A percentile compares a stretch with the other conserved stretches of the same genome.
phyloP scores from a whole-genome alignment of 306 rosid genomes.

The Castanospermum australe region DNA sequence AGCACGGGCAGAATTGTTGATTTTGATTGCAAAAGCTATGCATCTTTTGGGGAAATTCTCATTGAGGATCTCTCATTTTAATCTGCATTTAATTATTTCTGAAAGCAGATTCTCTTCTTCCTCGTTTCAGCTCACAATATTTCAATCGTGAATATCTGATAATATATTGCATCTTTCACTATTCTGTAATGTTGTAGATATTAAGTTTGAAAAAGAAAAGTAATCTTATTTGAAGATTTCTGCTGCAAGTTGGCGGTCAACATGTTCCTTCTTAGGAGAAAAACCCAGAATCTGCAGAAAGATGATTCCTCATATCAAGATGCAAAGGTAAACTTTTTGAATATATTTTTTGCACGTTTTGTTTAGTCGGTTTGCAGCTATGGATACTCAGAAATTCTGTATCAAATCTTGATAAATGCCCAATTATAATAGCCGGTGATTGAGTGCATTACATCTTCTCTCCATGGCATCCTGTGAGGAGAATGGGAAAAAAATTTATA shows the following conservation, averaged over 20 bases:
- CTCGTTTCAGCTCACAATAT: background rate
- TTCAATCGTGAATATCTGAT: too few relatives aligned
- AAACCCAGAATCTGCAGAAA: constrained; percentile 47
- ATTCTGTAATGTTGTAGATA: background rate
- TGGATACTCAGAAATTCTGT: background rate
- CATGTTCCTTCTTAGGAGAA: constrained; percentile 67
- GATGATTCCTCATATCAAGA: constrained; percentile 53
- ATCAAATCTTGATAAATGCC: constrained; percentile 1
- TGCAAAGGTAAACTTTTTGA: constrained; percentile 50
- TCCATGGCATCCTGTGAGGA: background rate
- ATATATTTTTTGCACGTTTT: background rate
- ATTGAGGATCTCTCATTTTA: background rate
- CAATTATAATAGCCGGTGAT: background rate
- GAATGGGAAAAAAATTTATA: background rate
- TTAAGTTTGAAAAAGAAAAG: background rate
- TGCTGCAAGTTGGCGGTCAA: constrained; percentile 44
- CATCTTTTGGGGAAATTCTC: background rate
- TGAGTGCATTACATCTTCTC: background rate
- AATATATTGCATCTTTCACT: background rate
- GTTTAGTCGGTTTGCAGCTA: background rate
- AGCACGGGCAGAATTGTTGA: too few relatives aligned
- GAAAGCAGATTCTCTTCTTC: background rate
- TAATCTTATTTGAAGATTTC: too few relatives aligned
- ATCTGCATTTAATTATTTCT: background rate
- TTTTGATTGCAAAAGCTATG: background rate